phyloP scores from a whole-genome alignment of 1,284 basidiomycete species.

The Naganishia sp. region DNA sequence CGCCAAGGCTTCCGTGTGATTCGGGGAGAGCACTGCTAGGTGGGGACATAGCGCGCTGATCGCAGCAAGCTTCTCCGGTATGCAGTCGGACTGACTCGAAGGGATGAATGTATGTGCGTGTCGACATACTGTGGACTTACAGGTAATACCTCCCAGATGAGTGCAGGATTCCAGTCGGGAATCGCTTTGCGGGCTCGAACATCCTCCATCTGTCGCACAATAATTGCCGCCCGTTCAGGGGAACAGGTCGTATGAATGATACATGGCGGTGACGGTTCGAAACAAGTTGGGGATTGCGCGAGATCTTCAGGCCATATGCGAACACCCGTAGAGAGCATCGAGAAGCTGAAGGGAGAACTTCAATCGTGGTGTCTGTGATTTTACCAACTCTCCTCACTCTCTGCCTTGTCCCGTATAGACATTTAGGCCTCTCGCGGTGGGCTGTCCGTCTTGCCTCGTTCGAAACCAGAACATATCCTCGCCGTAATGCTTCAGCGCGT shows the following conservation, averaged over 20 bases:
- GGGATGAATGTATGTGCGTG: neutral
- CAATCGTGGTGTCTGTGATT: neutral
- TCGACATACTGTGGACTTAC: slow-evolving; percentile 2
- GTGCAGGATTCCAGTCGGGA: slow-evolving; percentile 19
- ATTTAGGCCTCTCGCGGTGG: slow-evolving; percentile 46
- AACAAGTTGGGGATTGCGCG: slow-evolving; percentile 7
- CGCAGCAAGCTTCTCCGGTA: slow-evolving; percentile 1
- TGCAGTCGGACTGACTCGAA: slow-evolving; percentile 28
- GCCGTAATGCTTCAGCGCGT: slow-evolving; percentile 40
- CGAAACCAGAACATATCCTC: slow-evolving; percentile 47
- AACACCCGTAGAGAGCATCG: slow-evolving; percentile 21
- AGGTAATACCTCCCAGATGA: slow-evolving; percentile 32
- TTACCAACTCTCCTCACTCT: slow-evolving; percentile 35
- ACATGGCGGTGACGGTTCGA: slow-evolving; percentile 8
- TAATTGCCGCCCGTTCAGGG: slow-evolving; percentile 20
- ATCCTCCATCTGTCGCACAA: slow-evolving; percentile 18
- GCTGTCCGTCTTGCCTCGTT: slow-evolving; percentile 41
- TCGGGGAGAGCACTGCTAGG: slow-evolving; percentile 42
- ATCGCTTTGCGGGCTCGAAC: neutral
- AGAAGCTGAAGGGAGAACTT: slow-evolving; percentile 11
- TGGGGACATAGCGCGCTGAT: slow-evolving; percentile 18
- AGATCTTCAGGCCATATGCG: slow-evolving; percentile 29
- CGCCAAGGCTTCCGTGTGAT: slow-evolving; percentile 48
- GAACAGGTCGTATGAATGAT: slow-evolving; percentile 27
- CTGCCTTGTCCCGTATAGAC: slow-evolving; percentile 43